These are phyloP conservation scores for Capsicum baccatum DNA, from an alignment of 257 asterid species.

Conservation along the genomic window DNA sequence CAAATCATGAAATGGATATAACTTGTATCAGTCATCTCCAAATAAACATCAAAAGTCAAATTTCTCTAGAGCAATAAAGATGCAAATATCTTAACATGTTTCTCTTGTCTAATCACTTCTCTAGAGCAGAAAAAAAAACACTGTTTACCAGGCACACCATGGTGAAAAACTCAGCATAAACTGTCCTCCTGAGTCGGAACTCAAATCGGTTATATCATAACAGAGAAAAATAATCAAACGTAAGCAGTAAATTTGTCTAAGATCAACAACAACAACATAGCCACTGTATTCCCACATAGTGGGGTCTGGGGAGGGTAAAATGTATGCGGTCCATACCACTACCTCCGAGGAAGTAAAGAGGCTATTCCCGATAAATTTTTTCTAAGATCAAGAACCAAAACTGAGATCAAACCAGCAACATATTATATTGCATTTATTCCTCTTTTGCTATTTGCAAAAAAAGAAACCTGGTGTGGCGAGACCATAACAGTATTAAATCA, in stretches of 20 bases:
- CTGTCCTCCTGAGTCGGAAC: background rate
- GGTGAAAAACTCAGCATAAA: background rate
- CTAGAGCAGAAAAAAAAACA: background rate
- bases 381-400: background rate
- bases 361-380: background rate
- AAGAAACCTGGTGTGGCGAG: background rate
- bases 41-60: conserved; percentile 7
- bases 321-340: too few relatives aligned
- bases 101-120: background rate
- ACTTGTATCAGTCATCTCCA: background rate
- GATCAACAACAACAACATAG: background rate
- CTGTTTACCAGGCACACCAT: background rate
- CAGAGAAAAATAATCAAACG: background rate
- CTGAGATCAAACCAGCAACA: background rate
- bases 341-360: too few relatives aligned
- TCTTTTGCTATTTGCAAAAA: background rate
- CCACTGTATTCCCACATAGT: too few relatives aligned
- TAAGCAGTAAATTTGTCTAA: background rate
- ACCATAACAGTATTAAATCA: background rate
- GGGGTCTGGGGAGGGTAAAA: too few relatives aligned
- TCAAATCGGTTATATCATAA: background rate
- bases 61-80: background rate
- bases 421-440: background rate
- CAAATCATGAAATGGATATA: background rate
- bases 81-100: background rate